A percentile compares a stretch with the other conserved stretches of the same genome.
These are phyloP conservation scores for Catharanthus roseus DNA, from an alignment of 257 asterid genomes.

Conservation along the genomic window DNA sequence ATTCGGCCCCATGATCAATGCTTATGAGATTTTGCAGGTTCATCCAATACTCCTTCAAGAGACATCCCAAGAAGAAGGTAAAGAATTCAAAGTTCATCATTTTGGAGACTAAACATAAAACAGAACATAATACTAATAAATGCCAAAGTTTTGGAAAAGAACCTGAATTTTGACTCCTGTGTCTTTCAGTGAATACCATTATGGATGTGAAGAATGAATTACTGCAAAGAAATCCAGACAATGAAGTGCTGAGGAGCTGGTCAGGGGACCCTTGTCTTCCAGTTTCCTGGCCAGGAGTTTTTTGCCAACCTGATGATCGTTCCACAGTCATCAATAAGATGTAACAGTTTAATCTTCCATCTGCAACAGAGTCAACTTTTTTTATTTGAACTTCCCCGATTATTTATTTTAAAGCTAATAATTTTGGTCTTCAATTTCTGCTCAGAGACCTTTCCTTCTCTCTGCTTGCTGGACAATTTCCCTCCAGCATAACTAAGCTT, in stretches of 20 bases:
- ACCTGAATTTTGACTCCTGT: conserved; percentile 3
- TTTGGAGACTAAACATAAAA: not conserved
- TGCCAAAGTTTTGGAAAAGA: not conserved
- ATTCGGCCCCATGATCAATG: conserved; percentile 53
- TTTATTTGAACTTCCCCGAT: not conserved
- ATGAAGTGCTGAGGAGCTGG: conserved; percentile 46
- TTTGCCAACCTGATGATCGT: conserved; percentile 39
- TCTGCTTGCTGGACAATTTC: conserved; percentile 45
- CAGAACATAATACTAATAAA: not conserved
- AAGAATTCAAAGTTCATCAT: not conserved
- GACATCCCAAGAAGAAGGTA: conserved; percentile 47
- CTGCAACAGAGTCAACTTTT: not conserved
- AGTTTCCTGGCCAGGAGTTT: conserved; percentile 56
- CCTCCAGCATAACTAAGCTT: conserved; percentile 48
- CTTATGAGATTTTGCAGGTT: conserved; percentile 49
- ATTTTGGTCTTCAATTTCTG: not conserved
- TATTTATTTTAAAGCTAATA: not conserved
- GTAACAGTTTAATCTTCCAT: conserved; percentile 35
- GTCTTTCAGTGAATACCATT: conserved; percentile 36
- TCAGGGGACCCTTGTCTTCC: conserved; percentile 73
- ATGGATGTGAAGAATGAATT: conserved; percentile 53
- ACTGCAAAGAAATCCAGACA: conserved; percentile 40
- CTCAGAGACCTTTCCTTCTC: conserved; percentile 51
- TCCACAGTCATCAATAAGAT: conserved; percentile 35
- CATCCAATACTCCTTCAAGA: conserved; percentile 27